Evolutionary conservation across 2,329 filamentous ascomycete genomes (phyloP).

Genomic region (Aspergillus sp.): DNA sequence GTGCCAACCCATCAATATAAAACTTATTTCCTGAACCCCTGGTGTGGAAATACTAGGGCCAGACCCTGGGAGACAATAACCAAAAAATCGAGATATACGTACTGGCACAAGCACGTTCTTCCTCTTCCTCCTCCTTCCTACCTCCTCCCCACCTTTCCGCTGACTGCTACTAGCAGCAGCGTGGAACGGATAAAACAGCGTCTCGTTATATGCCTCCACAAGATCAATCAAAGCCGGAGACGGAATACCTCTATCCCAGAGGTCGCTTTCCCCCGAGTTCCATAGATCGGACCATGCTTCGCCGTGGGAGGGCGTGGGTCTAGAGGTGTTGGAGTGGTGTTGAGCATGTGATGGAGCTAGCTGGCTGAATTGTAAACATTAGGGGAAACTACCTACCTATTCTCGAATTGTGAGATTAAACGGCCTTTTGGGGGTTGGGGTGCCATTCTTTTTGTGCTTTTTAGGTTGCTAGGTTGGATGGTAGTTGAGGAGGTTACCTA

Average conservation of each 20-base stretch:
- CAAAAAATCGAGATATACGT: background rate
- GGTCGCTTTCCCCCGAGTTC: constrained; percentile 24
- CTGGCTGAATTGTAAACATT: background rate
- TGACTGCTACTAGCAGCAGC: no score
- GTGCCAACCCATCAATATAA: background rate
- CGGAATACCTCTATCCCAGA: constrained; percentile 33
- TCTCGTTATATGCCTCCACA: constrained; percentile 20
- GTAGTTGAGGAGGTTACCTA: background rate
- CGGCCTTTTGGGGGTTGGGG: constrained; percentile 71
- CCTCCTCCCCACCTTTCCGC: no score
- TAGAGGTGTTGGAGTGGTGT: background rate
- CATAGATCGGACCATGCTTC: constrained; percentile 22
- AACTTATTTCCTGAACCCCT: background rate
- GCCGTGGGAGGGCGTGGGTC: background rate
- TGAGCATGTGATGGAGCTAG: background rate
- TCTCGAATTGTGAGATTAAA: constrained; percentile 5
- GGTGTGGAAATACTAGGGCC: background rate
- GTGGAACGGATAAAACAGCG: constrained; percentile 15
- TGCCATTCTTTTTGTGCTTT: background rate
- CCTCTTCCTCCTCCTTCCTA: constrained; percentile 18
- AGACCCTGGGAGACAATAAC: no score
- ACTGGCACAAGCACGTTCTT: constrained; percentile 33
- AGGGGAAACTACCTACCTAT: background rate
- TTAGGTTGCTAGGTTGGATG: background rate
- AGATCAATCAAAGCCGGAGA: constrained; percentile 31